A percentile compares a stretch with the other conserved stretches of the same genome.
phyloP scores from a whole-genome alignment of 371 early-diverging fungal species.

The Mortierella sp. region DNA sequence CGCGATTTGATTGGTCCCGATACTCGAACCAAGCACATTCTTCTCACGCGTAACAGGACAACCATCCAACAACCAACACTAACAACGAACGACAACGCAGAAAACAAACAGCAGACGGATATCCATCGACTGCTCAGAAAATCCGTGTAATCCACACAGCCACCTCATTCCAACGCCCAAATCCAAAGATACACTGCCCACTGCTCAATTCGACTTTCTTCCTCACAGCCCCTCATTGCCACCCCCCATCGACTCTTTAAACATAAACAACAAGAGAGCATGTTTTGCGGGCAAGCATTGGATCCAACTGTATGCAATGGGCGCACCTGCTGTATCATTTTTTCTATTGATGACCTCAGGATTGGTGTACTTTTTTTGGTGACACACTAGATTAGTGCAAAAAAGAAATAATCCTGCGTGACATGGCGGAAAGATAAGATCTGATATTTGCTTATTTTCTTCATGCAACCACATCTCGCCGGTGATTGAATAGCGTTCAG shows the following conservation, averaged over 20 bases:
- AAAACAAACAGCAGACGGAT: neutral
- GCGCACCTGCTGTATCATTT: neutral
- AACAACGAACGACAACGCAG: neutral
- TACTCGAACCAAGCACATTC: neutral
- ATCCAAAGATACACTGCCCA: neutral
- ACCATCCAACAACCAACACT: neutral
- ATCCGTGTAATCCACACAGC: neutral
- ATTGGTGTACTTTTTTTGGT: neutral
- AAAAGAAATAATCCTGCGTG: neutral
- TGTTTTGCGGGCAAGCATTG: neutral
- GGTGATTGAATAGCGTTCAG: conserved; percentile 72
- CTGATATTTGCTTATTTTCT: neutral
- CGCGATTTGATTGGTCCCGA: conserved; percentile 30
- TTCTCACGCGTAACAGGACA: conserved; percentile 1
- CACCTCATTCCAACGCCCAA: neutral
- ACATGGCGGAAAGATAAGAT: conserved; percentile 12
- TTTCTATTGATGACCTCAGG: neutral
- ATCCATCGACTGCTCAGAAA: neutral
- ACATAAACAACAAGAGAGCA: neutral
- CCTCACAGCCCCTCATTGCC: neutral
- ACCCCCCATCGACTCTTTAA: neutral
- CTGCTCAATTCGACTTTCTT: neutral
- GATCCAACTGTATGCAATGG: neutral
- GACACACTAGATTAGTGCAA: conserved; percentile 11
- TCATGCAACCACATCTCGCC: neutral